Evolutionary conservation across 2,329 filamentous ascomycete genomes (phyloP), one percentile per base, ranked within the genome.

Genomic region (Aspergillus sp.): DNA sequence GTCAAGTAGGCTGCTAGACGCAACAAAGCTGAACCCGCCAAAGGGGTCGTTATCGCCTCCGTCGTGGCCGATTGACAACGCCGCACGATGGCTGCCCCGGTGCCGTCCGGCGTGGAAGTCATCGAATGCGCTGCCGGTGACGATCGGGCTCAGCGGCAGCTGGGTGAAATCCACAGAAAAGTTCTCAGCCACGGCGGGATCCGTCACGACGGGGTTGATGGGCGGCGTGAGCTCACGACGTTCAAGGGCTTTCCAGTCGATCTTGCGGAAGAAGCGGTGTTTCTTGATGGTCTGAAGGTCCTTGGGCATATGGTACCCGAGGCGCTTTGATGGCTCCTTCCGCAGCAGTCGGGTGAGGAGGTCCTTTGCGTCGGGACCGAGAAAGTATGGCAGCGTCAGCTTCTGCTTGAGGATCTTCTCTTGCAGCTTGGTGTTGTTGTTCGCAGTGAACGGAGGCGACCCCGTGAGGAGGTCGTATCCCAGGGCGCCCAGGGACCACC

Each of bases 371-470:
- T 99, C 94, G 0, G 89, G 82, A 47, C 89, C 86, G 48, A 99
- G 81, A 74, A 90, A 99, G 73, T 96, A 97, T 0, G 94, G 94
- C 58, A 97, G 76, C 45, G 82, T 77, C 42, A 96, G 79, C 73
- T 97, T 97, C 75, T 95, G 88, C 76, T 93, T 93, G 62, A 96
- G 79, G 64, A 99, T 99, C 70, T 94, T 95, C 64, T 96, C 88
- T 71, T 96, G 90, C 58, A 96, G 92, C 78, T 96, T 97, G 66
- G 90, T 86, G 69, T 95, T 86, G 75, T 96, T 97, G 71, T 87
- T 86, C 41, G 90, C 94, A 22, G 85, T 85, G 76, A 97, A 99
- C 0, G 95, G 94, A 8, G 93, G 91, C 50, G 86, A 86, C 49
- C 95, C 94, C 9, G 93, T 97, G 70, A 99, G 86, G 33, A 99